These are phyloP conservation scores for Nemania diffusa DNA, from an alignment of 2,329 filamentous ascomycete species.

Conservation along the genomic window DNA sequence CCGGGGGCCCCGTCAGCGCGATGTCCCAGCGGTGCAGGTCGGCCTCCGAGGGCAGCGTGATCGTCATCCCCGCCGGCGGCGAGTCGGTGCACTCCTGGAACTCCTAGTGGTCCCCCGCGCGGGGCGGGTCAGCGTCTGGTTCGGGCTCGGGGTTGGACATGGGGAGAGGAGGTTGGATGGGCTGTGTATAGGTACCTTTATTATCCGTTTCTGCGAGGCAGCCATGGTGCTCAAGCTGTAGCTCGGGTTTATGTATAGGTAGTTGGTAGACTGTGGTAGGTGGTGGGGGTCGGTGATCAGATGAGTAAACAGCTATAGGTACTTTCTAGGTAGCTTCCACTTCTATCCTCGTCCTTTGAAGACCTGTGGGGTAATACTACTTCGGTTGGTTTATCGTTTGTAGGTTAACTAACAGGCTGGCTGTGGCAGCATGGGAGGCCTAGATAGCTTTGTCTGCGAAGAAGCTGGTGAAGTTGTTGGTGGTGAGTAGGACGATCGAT, in stretches of 20 bases:
- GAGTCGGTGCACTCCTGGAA: slow-evolving; percentile 60
- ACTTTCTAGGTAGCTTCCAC: not conserved
- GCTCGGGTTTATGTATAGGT: not conserved
- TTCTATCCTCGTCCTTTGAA: not conserved
- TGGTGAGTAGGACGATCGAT: not conserved
- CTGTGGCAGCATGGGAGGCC: not conserved
- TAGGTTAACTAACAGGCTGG: not conserved
- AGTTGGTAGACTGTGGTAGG: not conserved
- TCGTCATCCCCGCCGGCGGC: slow-evolving; percentile 60
- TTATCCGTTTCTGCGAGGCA: slow-evolving; percentile 47
- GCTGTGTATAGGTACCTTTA: slow-evolving; percentile 41
- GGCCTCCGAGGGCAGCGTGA: slow-evolving; percentile 58
- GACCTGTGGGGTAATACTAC: not conserved
- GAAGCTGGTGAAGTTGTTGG: not conserved
- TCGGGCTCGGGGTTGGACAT: slow-evolving; percentile 32
- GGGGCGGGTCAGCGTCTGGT: not conserved
- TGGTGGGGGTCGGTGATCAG: slow-evolving; percentile 7
- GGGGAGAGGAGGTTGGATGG: not conserved
- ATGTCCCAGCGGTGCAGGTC: slow-evolving; percentile 66
- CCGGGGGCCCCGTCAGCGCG: slow-evolving; percentile 57
- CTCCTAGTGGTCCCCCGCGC: slow-evolving; percentile 60
- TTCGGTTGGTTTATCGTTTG: not conserved
- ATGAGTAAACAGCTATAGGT: not conserved
- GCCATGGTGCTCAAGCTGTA: slow-evolving; percentile 41
- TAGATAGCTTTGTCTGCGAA: not conserved